A percentile compares a stretch with the other conserved stretches of the same genome.
phyloP scores from a whole-genome alignment of 768 basidiomycete species.

The Serendipita vermifera region DNA sequence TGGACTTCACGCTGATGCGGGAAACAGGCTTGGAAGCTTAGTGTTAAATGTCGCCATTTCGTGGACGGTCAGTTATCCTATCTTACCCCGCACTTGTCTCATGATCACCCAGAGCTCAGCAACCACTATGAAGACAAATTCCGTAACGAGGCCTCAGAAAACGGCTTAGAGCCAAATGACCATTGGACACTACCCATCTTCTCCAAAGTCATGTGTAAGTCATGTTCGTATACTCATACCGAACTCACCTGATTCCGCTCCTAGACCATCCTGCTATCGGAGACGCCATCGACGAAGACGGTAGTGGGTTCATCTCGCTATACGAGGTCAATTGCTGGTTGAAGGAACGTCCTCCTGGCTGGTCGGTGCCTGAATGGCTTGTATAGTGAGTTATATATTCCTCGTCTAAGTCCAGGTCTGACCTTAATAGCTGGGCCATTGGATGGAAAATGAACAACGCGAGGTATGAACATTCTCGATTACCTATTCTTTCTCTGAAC shows the following conservation, averaged over 20 bases:
- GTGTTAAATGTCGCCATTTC: conserved; percentile 10
- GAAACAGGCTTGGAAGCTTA: conserved; percentile 1
- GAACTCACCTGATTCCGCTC: neutral
- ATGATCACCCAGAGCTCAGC: neutral
- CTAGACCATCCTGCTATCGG: conserved; percentile 11
- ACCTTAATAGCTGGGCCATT: conserved; percentile 2
- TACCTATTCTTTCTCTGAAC: neutral
- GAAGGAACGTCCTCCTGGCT: neutral
- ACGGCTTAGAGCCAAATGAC: neutral
- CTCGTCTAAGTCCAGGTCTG: neutral
- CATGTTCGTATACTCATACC: neutral
- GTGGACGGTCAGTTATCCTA: neutral
- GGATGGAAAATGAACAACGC: conserved; percentile 1
- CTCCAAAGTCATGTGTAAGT: conserved; percentile 10
- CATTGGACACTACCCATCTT: conserved; percentile 8
- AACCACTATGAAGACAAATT: conserved; percentile 8
- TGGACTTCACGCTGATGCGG: neutral
- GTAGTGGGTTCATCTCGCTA: conserved; percentile 10
- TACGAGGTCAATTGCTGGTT: conserved; percentile 9
- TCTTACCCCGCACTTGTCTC: neutral
- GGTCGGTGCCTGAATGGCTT: conserved; percentile 1
- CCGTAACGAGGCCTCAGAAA: neutral
- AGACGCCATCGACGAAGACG: conserved; percentile 10
- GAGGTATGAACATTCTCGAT: neutral
- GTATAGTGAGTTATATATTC: neutral